Base-by-base conservation (phyloP, 164 flowering plant genomes). In the Tetrastigma voinierianum region DNA sequence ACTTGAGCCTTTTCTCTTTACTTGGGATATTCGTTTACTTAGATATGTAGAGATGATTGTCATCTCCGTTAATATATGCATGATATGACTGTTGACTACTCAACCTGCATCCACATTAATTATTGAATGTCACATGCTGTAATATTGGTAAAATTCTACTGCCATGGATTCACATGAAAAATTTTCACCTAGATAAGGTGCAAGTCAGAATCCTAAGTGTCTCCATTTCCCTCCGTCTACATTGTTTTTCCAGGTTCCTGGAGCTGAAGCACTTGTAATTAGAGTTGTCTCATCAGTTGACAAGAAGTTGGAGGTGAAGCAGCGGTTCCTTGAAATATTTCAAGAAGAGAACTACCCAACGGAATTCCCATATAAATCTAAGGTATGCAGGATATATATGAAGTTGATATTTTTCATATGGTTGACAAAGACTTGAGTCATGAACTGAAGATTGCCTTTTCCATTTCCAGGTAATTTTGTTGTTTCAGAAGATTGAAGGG, bases 201-300 rank as follows among this genome's bases (percentile, higher is more conserved):
- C n/a, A 49, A 49, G 6, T 49, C 52, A 49, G 52, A 49, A 15
- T 49, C 17, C 18, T 4, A 51, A 23, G 13, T 24, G 43, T 62
- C 13, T 32, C 20, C 15, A 16, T 48, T 67, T 49, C 46, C 44
- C 10, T 10, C 8, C 32, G 47, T 51, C 17, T 10, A 45, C 49
- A 13, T 24, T 18, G 15, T 51, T 16, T 69, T 69, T 44, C 21
- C 81, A 93, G 98, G 90, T 93, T 72, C 92, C 87, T 43, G 94
- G 95, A 67, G 99, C 96, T 54, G 99, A 96, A 69, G 65, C 86
- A 58, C 97, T 96, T 70, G 99, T 96, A 44, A 74, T 96, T 45
- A 82, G 99, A 81, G 98, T 96, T 69, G 99, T 96, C 57, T 96
- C 98, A 64, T 96, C 99, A 10, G 99, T 96, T 72, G 99, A 96